Conservation (phyloP, 2,329 filamentous ascomycete genomes). For the Pyrenochaeta sp. region DNA sequence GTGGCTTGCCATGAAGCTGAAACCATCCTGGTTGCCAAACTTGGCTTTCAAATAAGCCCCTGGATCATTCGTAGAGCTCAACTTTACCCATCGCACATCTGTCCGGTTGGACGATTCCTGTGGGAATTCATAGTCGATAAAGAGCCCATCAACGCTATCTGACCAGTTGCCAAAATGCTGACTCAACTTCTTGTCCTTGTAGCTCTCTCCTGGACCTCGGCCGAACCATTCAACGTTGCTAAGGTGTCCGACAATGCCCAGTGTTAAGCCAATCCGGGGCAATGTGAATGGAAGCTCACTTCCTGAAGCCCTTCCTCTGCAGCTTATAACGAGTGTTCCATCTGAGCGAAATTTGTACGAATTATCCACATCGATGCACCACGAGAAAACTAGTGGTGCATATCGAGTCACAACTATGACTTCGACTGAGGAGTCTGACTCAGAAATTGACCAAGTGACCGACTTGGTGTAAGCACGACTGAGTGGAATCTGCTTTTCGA, state of each 20-base stretch:
- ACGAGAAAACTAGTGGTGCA: constrained; percentile 68
- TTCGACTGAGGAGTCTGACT: too few relatives aligned
- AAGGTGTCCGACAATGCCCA: constrained; percentile 60
- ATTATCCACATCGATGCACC: constrained; percentile 53
- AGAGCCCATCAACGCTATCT: constrained; percentile 59
- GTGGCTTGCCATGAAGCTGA: constrained; percentile 64
- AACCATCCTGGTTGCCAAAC: constrained; percentile 36
- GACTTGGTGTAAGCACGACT: too few relatives aligned
- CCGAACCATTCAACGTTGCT: constrained; percentile 67
- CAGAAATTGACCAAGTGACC: too few relatives aligned
- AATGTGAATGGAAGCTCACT: constrained; percentile 63
- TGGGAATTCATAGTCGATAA: constrained; percentile 70
- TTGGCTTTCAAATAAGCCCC: constrained; percentile 31
- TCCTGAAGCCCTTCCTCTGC: constrained; percentile 59
- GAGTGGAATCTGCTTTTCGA: too few relatives aligned
- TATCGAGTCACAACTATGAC: too few relatives aligned
- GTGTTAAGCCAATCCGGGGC: constrained; percentile 68
- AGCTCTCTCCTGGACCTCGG: constrained; percentile 71
- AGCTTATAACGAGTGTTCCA: constrained; percentile 54
- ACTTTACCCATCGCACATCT: constrained; percentile 62
- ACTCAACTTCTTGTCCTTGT: constrained; percentile 70
- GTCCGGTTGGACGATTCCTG: constrained; percentile 73
- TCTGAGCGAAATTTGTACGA: constrained; percentile 61
- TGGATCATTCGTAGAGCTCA: constrained; percentile 45
- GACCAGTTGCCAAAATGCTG: constrained; percentile 63